Conservation (phyloP, 208 protist genomes). For the Leptomonas pyrrhocoris region DNA sequence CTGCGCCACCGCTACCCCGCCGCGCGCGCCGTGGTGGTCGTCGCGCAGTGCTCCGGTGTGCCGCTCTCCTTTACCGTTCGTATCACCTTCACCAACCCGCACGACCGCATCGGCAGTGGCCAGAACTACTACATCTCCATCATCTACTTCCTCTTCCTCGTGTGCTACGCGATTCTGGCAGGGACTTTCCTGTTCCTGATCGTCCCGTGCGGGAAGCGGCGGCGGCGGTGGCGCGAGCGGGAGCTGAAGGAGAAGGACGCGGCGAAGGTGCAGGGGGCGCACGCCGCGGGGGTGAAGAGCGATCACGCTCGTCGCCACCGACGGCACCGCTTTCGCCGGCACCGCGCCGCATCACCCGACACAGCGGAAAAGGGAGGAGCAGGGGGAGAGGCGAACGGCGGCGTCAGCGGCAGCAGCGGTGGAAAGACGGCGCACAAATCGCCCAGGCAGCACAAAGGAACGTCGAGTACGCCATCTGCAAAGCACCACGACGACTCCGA, state of each 20-base stretch:
- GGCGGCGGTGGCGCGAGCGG: constrained; percentile 1
- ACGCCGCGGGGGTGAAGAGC: not conserved
- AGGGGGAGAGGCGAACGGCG: not conserved
- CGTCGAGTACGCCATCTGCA: not conserved
- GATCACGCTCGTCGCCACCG: not conserved
- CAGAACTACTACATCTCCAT: constrained; percentile 41
- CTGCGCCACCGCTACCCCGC: constrained; percentile 32
- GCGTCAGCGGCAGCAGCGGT: no score
- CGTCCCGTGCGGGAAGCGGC: constrained; percentile 34
- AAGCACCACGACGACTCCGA: not conserved
- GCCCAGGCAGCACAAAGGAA: not conserved
- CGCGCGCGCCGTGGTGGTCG: constrained; percentile 43
- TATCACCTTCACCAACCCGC: constrained; percentile 35
- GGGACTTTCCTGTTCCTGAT: constrained; percentile 42
- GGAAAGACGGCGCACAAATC: not conserved
- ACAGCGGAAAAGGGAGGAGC: not conserved
- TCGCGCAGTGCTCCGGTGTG: constrained; percentile 63
- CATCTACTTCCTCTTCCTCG: constrained; percentile 46
- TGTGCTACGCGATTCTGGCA: constrained; percentile 34
- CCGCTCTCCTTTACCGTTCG: constrained; percentile 45
- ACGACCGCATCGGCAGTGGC: constrained; percentile 26
- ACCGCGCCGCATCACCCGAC: not conserved
- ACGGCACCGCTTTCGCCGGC: not conserved
- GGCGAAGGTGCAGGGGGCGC: not conserved
- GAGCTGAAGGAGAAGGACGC: constrained; percentile 5